Evolutionary conservation across 208 protist genomes (phyloP).

Genomic region (Leishmania mexicana): DNA sequence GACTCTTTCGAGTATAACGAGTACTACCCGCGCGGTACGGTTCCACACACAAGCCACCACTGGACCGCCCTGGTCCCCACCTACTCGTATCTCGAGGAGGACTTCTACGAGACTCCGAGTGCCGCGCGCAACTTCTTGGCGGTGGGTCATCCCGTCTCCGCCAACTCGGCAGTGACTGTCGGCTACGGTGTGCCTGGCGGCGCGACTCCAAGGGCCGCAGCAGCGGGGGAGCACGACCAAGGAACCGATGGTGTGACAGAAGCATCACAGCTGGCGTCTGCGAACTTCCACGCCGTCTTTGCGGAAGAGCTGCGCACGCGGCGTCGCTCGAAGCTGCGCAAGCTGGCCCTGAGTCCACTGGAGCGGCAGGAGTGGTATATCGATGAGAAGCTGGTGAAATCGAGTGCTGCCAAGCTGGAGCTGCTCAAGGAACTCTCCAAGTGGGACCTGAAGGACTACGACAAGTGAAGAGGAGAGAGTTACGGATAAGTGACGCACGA

Average conservation of each 20-base stretch:
- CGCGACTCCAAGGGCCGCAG: not conserved
- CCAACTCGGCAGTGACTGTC: constrained; percentile 1
- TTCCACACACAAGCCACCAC: constrained; percentile 45
- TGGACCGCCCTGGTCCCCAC: constrained; percentile 77
- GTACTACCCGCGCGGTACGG: constrained; percentile 59
- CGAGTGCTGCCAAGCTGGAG: constrained; percentile 71
- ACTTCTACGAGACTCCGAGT: constrained; percentile 52
- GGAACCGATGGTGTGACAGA: constrained; percentile 2
- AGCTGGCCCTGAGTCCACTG: constrained; percentile 64
- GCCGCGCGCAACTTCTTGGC: constrained; percentile 61
- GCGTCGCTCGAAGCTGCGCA: constrained; percentile 59
- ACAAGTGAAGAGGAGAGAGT: constrained; percentile 29
- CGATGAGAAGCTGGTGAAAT: constrained; percentile 80
- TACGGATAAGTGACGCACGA: not conserved
- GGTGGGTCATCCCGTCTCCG: constrained; percentile 33
- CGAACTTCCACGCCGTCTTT: constrained; percentile 58
- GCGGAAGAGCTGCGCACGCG: constrained; percentile 56
- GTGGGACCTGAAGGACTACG: constrained; percentile 78
- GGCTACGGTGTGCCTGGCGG: not conserved
- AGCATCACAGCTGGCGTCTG: constrained; percentile 21
- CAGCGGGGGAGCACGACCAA: not conserved
- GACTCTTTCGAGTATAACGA: constrained; percentile 86
- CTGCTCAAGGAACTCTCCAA: constrained; percentile 80
- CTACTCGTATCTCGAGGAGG: constrained; percentile 75
- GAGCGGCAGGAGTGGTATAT: constrained; percentile 88